phyloP scores from a whole-genome alignment of 73 alveolate genomes.

The Paramecium bursaria region DNA sequence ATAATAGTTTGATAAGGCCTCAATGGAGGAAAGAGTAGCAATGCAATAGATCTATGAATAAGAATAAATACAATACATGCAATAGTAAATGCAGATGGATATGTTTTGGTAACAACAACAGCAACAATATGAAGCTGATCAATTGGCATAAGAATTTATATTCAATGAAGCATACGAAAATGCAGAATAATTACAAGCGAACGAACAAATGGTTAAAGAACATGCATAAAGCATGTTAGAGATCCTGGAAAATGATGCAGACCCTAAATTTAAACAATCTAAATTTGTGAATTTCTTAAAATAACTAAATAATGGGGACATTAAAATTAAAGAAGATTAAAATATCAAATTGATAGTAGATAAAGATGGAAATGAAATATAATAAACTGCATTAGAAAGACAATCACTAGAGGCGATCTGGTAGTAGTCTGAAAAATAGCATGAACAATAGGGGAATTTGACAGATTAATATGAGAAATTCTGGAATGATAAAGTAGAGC shows the following conservation, averaged over 20 bases:
- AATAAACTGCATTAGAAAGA: constrained; percentile 52
- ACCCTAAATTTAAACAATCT: constrained; percentile 42
- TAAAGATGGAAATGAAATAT: constrained; percentile 13
- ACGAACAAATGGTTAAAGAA: background rate
- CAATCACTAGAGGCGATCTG: background rate
- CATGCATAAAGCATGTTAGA: constrained; percentile 11
- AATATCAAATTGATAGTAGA: constrained; percentile 7
- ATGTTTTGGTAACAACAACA: constrained; percentile 23
- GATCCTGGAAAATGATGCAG: constrained; percentile 33
- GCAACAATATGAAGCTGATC: constrained; percentile 26
- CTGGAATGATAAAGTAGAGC: constrained; percentile 39
- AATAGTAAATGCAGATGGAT: constrained; percentile 44
- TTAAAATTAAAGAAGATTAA: constrained; percentile 5
- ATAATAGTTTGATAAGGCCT: constrained; percentile 53
- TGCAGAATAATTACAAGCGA: constrained; percentile 1
- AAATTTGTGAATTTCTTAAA: constrained; percentile 21
- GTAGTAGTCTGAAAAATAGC: background rate
- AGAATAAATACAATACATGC: constrained; percentile 5
- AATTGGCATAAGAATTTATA: constrained; percentile 50
- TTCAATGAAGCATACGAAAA: constrained; percentile 46
- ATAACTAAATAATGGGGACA: background rate
- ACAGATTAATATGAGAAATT: constrained; percentile 6
- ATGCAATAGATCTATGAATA: constrained; percentile 45
- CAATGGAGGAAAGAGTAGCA: constrained; percentile 27
- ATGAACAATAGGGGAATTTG: constrained; percentile 11